Evolutionary conservation across 345 rosid genomes (phyloP).

Genomic region (Hirschfeldia incana): DNA sequence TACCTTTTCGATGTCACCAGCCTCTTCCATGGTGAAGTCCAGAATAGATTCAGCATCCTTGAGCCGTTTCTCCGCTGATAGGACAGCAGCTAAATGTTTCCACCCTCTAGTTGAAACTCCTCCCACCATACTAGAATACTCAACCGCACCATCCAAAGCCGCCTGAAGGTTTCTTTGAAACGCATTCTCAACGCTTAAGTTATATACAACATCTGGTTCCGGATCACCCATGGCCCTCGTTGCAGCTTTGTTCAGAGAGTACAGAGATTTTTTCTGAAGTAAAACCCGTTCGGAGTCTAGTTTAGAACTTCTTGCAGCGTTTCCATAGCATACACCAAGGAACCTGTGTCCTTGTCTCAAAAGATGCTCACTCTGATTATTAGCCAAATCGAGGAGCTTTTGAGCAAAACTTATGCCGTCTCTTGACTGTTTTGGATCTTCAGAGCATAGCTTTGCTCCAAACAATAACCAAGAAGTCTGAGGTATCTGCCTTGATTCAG

Average conservation of each 20-base stretch:
- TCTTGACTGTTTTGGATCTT: slow-evolving; percentile 57
- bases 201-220: slow-evolving; percentile 55
- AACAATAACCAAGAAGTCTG: slow-evolving; percentile 59
- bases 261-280: slow-evolving; percentile 61
- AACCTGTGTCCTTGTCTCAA: slow-evolving; percentile 61
- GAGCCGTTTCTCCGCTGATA: slow-evolving; percentile 71
- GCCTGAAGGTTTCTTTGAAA: slow-evolving; percentile 77
- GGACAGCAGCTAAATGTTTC: slow-evolving; percentile 68
- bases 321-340: slow-evolving; percentile 85
- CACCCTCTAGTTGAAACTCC: slow-evolving; percentile 71
- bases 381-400: slow-evolving; percentile 46
- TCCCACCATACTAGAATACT: slow-evolving; percentile 52
- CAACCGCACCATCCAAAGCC: slow-evolving; percentile 68
- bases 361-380: slow-evolving; percentile 51
- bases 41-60: slow-evolving; percentile 73
- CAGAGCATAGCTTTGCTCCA: slow-evolving; percentile 84
- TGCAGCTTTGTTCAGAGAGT: slow-evolving; percentile 62
- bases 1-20: slow-evolving; percentile 60
- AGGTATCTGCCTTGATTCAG: slow-evolving; percentile 64
- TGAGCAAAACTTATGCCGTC: slow-evolving; percentile 68
- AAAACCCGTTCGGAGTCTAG: slow-evolving; percentile 69
- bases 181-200: slow-evolving; percentile 74
- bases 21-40: slow-evolving; percentile 75
- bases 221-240: slow-evolving; percentile 45
- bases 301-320: slow-evolving; percentile 69